phyloP scores from a whole-genome alignment of 257 asterid species.

The Capsicum rhomboideum region DNA sequence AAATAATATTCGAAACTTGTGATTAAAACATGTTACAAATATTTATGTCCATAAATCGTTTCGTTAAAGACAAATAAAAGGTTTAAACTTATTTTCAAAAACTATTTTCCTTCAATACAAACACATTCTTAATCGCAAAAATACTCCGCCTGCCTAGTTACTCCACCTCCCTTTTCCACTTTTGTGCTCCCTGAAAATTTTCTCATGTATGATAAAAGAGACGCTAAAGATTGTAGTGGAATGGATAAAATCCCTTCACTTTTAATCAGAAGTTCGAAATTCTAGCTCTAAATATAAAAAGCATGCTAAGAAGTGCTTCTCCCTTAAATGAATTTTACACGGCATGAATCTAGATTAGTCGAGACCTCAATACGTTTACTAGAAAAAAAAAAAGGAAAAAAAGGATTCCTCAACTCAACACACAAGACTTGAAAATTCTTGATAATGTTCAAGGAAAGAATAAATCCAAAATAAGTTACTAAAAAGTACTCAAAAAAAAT shows the following conservation, averaged over 20 bases:
- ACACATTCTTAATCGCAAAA: background rate
- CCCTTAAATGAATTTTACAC: background rate
- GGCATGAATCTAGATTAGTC: background rate
- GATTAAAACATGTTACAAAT: too few relatives aligned
- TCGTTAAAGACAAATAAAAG: too few relatives aligned
- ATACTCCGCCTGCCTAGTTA: background rate
- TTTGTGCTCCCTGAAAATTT: background rate
- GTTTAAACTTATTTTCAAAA: too few relatives aligned
- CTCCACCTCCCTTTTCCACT: background rate
- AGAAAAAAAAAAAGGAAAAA: background rate
- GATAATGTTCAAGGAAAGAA: constrained; percentile 54
- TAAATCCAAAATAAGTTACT: constrained; percentile 14
- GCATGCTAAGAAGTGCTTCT: background rate
- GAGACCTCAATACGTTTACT: background rate
- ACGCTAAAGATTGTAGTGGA: too few relatives aligned
- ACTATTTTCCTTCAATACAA: background rate
- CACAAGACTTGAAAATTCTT: constrained; percentile 35
- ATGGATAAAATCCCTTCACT: too few relatives aligned
- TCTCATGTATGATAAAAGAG: background rate
- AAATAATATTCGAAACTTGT: too few relatives aligned
- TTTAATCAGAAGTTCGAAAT: too few relatives aligned
- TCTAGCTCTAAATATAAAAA: too few relatives aligned
- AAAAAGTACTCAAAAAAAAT: constrained; percentile 17
- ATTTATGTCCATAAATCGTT: too few relatives aligned
- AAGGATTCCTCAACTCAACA: constrained; percentile 27